Conservation (phyloP, 1,139 yeast species). For the Chernovozyma sophiae-reginae region DNA sequence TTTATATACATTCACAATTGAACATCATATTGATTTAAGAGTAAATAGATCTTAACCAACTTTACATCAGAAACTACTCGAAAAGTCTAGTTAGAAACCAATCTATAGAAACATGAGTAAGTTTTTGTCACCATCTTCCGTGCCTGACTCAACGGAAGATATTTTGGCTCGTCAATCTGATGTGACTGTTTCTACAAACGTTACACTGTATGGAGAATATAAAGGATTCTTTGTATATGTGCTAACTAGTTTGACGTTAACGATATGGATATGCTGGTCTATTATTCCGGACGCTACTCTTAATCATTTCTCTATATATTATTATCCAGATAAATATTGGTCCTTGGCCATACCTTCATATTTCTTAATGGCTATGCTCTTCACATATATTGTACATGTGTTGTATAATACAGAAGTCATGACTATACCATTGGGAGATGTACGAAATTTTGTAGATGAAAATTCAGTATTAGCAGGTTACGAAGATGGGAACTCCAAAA, state of each 20-base stretch:
- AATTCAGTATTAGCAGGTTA: constrained; percentile 49
- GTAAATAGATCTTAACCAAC: too few relatives aligned
- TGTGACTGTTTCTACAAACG: constrained; percentile 64
- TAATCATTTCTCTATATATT: constrained; percentile 53
- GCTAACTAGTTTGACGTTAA: constrained; percentile 47
- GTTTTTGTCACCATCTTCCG: constrained; percentile 5
- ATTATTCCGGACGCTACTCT: constrained; percentile 56
- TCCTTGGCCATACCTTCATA: constrained; percentile 71
- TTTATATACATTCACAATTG: too few relatives aligned
- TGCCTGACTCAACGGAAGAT: constrained; percentile 25
- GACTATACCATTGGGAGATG: constrained; percentile 56
- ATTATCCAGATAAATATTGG: constrained; percentile 89
- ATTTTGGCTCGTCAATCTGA: constrained; percentile 72
- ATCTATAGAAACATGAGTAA: too few relatives aligned
- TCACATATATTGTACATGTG: constrained; percentile 64
- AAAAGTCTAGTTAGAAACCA: too few relatives aligned
- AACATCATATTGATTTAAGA: too few relatives aligned
- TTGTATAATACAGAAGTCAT: constrained; percentile 70
- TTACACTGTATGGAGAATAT: constrained; percentile 72
- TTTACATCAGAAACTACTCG: too few relatives aligned
- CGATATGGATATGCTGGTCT: constrained; percentile 66
- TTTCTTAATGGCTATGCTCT: constrained; percentile 65
- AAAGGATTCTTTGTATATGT: constrained; percentile 79
- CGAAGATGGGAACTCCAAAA: constrained; percentile 4
- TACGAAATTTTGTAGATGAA: constrained; percentile 65